A percentile compares a stretch with the other conserved stretches of the same genome.
Evolutionary conservation across 805 yeast species (phyloP).

Genomic region (Clavispora vitiphila): DNA sequence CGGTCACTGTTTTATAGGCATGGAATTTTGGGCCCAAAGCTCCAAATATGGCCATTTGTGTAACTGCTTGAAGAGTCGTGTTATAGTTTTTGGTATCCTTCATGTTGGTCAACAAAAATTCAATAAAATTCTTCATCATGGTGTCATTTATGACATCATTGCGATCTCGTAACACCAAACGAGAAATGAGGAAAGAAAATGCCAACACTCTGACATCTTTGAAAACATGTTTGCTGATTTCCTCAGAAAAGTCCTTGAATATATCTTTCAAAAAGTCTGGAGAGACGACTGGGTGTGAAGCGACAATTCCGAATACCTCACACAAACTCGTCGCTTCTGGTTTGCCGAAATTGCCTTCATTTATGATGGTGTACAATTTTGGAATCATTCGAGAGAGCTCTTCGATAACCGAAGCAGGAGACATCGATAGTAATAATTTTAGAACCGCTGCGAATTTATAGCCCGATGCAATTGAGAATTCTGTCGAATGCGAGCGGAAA

Average conservation of each 20-base stretch:
- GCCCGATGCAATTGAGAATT: slow-evolving; percentile 14
- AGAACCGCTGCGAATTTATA: slow-evolving; percentile 33
- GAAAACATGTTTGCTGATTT: slow-evolving; percentile 9
- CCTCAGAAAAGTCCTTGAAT: slow-evolving; percentile 1
- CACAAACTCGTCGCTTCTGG: slow-evolving; percentile 30
- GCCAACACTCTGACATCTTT: slow-evolving; percentile 25
- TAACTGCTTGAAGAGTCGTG: slow-evolving; percentile 32
- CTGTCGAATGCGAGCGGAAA: slow-evolving; percentile 17
- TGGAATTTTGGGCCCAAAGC: slow-evolving; percentile 33
- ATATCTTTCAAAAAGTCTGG: slow-evolving; percentile 4
- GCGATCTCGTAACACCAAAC: slow-evolving; percentile 33
- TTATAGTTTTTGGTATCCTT: slow-evolving; percentile 20
- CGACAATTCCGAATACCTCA: slow-evolving; percentile 44
- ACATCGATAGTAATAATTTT: slow-evolving; percentile 26
- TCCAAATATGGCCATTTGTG: slow-evolving; percentile 45
- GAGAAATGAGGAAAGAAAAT: slow-evolving; percentile 42
- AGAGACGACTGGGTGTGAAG: slow-evolving; percentile 32
- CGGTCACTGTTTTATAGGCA: slow-evolving; percentile 4
- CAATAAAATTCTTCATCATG: slow-evolving; percentile 8
- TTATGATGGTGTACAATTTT: slow-evolving; percentile 21
- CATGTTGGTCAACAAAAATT: slow-evolving; percentile 11
- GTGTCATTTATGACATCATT: slow-evolving; percentile 10
- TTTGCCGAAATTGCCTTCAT: slow-evolving; percentile 19
- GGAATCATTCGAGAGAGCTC: slow-evolving; percentile 15
- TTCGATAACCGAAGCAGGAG: slow-evolving; percentile 24